phyloP scores from a whole-genome alignment of 1,139 yeast species.

The Arxiozyma telluris region DNA sequence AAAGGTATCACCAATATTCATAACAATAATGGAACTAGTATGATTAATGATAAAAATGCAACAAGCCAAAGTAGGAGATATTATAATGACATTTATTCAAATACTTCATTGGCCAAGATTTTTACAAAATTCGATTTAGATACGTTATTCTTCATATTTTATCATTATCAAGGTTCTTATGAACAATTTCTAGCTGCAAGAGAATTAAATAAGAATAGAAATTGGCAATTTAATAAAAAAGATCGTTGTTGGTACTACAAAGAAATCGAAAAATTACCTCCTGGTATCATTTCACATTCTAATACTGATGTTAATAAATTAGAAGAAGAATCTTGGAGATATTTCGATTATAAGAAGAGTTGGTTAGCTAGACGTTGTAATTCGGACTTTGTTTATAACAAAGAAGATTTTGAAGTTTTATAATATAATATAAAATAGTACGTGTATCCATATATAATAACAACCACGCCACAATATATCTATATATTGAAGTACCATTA shows the following conservation, averaged over 20 bases:
- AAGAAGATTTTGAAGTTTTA: conserved; percentile 51
- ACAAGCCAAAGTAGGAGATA: conserved; percentile 1
- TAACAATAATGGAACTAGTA: not conserved
- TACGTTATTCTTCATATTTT: conserved; percentile 86
- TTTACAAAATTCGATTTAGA: conserved; percentile 75
- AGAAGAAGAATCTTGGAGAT: conserved; percentile 59
- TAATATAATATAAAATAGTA: conserved; percentile 12
- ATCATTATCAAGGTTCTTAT: conserved; percentile 60
- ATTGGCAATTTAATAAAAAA: conserved; percentile 79
- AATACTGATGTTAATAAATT: conserved; percentile 14
- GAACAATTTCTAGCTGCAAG: conserved; percentile 76
- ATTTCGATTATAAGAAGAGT: conserved; percentile 82
- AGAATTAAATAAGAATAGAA: conserved; percentile 62
- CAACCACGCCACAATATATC: too few species aligned
- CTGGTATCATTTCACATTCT: conserved; percentile 24
- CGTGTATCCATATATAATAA: not conserved
- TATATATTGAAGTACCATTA: not conserved
- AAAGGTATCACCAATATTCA: not conserved
- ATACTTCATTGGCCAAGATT: conserved; percentile 35
- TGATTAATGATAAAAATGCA: not conserved
- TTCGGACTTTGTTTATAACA: conserved; percentile 30
- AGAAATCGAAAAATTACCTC: conserved; percentile 43
- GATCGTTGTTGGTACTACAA: conserved; percentile 79
- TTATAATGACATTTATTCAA: conserved; percentile 25
- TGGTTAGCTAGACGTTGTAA: conserved; percentile 71